Percentiles rank a stretch among this genome's conserved stretches.
Evolutionary conservation across 2,329 filamentous ascomycete genomes (phyloP).

Genomic region (Calonectria multiphialidica): DNA sequence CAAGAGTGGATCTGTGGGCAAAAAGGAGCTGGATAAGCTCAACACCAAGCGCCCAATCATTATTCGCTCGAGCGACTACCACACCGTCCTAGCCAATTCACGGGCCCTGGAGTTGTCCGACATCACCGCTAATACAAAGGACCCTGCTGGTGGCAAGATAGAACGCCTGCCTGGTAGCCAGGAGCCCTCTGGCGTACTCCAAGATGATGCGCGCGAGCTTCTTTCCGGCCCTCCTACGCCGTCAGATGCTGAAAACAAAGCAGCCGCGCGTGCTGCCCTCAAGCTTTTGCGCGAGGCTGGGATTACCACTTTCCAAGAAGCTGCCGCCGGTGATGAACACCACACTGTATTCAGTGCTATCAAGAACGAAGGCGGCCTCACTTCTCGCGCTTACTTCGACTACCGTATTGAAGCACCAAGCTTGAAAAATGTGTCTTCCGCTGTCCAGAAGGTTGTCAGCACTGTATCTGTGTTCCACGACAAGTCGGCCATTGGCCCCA

Average conservation of each 20-base stretch:
- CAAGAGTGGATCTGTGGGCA: constrained; percentile 35
- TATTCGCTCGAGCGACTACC: constrained; percentile 41
- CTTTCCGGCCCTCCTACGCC: constrained; percentile 36
- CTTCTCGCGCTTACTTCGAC: constrained; percentile 43
- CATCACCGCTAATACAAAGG: constrained; percentile 35
- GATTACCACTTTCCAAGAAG: constrained; percentile 45
- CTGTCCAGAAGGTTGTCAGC: constrained; percentile 29
- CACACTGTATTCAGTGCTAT: constrained; percentile 33
- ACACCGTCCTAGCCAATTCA: constrained; percentile 40
- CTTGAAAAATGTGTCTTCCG: constrained; percentile 14
- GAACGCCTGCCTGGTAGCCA: constrained; percentile 40
- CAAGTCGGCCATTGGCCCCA: constrained; percentile 22
- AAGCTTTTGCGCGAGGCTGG: constrained; percentile 43
- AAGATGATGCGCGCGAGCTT: constrained; percentile 36
- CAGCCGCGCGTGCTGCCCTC: constrained; percentile 39
- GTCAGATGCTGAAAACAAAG: constrained; percentile 32
- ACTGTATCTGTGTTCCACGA: constrained; percentile 27
- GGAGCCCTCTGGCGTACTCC: constrained; percentile 41
- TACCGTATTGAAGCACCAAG: constrained; percentile 41
- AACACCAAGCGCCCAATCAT: constrained; percentile 39
- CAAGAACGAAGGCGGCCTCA: constrained; percentile 35
- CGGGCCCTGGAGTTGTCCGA: constrained; percentile 37
- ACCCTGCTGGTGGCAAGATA: constrained; percentile 39
- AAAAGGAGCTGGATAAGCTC: constrained; percentile 35
- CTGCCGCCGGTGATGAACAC: constrained; percentile 27